Conservation (phyloP, 2,329 filamentous ascomycete genomes). For the Colletotrichum sp. region DNA sequence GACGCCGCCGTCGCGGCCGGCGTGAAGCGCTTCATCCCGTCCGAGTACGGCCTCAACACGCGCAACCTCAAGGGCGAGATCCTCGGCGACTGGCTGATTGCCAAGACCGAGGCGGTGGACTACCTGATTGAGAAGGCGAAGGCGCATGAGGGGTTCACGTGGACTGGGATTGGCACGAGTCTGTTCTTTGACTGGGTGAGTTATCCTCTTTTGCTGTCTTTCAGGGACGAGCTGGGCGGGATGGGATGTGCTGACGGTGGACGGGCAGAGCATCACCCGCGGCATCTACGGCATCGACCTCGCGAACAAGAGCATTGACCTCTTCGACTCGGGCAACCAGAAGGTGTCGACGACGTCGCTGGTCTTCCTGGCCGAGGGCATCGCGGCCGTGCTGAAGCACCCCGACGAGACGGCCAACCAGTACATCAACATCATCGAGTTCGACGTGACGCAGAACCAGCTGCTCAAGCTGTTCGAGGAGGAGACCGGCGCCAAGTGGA, state of each 20-base stretch:
- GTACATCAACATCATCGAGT: constrained; percentile 62
- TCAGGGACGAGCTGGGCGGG: not conserved
- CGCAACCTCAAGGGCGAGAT: constrained; percentile 26
- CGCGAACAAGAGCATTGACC: not conserved
- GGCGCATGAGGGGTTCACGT: constrained; percentile 47
- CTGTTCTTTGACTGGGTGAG: constrained; percentile 66
- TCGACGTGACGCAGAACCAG: constrained; percentile 62
- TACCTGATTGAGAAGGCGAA: constrained; percentile 20
- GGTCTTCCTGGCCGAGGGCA: constrained; percentile 5
- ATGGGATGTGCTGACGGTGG: not conserved
- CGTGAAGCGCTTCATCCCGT: constrained; percentile 59
- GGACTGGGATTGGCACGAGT: constrained; percentile 64
- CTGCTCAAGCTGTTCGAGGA: constrained; percentile 58
- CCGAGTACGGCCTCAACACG: constrained; percentile 48
- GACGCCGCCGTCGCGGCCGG: constrained; percentile 58
- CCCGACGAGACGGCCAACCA: constrained; percentile 60
- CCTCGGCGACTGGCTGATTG: constrained; percentile 18
- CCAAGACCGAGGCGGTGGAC: constrained; percentile 18
- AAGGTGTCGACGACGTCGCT: constrained; percentile 10
- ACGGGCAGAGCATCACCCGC: constrained; percentile 4
- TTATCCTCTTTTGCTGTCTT: not conserved
- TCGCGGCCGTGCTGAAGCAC: constrained; percentile 53
- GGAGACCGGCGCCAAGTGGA: constrained; percentile 55
- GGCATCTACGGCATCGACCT: constrained; percentile 13
- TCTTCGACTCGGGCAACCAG: constrained; percentile 13